A percentile compares a stretch with the other conserved stretches of the same genome.
phyloP scores from a whole-genome alignment of 1,284 basidiomycete genomes.

The Tylopilus sp. region DNA sequence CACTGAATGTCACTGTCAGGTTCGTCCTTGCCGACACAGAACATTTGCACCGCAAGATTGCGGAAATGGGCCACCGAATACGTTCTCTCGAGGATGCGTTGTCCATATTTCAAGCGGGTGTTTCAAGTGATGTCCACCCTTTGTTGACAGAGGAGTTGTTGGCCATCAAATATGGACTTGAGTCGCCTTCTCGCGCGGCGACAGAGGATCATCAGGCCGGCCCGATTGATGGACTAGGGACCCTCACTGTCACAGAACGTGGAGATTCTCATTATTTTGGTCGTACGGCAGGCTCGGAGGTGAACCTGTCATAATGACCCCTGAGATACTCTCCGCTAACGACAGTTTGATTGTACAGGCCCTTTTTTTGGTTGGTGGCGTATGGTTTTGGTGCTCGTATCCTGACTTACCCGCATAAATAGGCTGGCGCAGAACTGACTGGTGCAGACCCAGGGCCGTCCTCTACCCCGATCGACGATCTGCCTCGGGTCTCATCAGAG shows the following conservation, averaged over 20 bases:
- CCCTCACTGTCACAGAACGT: constrained; percentile 56
- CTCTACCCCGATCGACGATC: constrained; percentile 34
- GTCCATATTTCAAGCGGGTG: constrained; percentile 56
- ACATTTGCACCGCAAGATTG: constrained; percentile 64
- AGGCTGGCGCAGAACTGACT: constrained; percentile 54
- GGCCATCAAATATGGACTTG: constrained; percentile 55
- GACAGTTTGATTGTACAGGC: constrained; percentile 13
- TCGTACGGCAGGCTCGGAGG: constrained; percentile 59
- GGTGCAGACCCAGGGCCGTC: constrained; percentile 14
- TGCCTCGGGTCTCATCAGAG: constrained; percentile 36
- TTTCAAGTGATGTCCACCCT: constrained; percentile 61
- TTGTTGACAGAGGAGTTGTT: constrained; percentile 61
- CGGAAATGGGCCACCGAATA: constrained; percentile 70
- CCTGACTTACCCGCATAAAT: constrained; percentile 5
- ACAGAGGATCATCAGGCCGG: constrained; percentile 29
- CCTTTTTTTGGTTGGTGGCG: constrained; percentile 31
- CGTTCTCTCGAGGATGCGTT: constrained; percentile 67
- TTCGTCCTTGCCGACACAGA: constrained; percentile 71
- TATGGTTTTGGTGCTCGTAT: background rate
- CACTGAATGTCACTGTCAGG: constrained; percentile 27
- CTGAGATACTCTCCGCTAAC: constrained; percentile 7
- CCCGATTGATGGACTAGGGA: constrained; percentile 49
- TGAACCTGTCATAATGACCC: constrained; percentile 5
- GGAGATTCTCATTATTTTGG: constrained; percentile 69
- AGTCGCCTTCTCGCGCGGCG: constrained; percentile 32